phyloP scores from a whole-genome alignment of 257 asterid genomes.

The Nicotiana attenuata region DNA sequence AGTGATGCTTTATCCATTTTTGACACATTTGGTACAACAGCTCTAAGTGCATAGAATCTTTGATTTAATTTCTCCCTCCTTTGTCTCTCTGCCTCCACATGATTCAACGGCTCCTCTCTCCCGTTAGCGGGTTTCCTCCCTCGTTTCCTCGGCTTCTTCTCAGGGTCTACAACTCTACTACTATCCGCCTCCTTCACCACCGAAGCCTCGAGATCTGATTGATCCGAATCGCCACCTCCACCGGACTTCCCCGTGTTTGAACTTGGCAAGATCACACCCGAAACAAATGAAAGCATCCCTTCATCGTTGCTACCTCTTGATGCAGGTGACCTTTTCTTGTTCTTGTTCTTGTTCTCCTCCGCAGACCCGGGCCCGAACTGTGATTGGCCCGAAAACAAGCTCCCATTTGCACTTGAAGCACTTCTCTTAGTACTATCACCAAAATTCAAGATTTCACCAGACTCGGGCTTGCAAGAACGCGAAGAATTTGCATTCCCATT shows the following conservation, averaged over 20 bases:
- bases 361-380: background rate
- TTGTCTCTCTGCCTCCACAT: conserved; percentile 93
- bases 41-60: conserved; percentile 69
- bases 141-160: conserved; percentile 67
- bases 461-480: conserved; percentile 43
- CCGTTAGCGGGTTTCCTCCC: conserved; percentile 92
- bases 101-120: conserved; percentile 83
- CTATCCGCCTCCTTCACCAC: conserved; percentile 73
- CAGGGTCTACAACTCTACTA: conserved; percentile 51
- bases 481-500: conserved; percentile 11
- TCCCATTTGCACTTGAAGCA: conserved; percentile 24
- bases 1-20: conserved; percentile 95
- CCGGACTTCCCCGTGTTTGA: conserved; percentile 37
- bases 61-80: conserved; percentile 90
- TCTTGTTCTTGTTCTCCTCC: conserved; percentile 28
- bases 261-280: conserved; percentile 54
- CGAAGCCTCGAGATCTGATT: conserved; percentile 78
- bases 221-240: conserved; percentile 52
- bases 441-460: conserved; percentile 55
- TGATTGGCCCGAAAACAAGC: conserved; percentile 32
- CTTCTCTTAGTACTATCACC: conserved; percentile 37
- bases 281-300: conserved; percentile 70
- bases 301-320: conserved; percentile 60
- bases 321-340: conserved; percentile 44
- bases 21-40: conserved; percentile 82